These are phyloP conservation scores for Annona squamosa DNA, from an alignment of 164 flowering plant genomes.

Conservation along the genomic window DNA sequence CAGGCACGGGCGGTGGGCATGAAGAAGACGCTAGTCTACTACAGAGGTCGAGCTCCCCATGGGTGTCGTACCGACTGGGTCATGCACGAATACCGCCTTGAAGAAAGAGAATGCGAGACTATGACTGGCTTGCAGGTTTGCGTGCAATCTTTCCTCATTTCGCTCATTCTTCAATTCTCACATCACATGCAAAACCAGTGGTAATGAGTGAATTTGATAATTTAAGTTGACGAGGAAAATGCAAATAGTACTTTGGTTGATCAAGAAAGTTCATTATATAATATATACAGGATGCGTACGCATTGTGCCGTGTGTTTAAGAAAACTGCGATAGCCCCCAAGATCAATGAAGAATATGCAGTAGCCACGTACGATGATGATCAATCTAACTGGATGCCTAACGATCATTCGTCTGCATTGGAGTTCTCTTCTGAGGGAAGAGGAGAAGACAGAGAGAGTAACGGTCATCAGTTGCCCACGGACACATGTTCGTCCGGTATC, in stretches of 20 bases:
- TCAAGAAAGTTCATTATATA: neutral
- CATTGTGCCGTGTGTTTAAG: conserved; percentile 85
- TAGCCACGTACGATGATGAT: conserved; percentile 3
- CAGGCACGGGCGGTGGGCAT: conserved; percentile 69
- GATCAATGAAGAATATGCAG: conserved; percentile 3
- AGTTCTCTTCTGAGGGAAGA: conserved; percentile 42
- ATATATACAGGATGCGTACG: conserved; percentile 74
- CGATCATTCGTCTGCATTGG: conserved; percentile 43
- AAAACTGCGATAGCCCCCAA: conserved; percentile 25
- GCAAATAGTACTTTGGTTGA: neutral
- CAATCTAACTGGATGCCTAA: conserved; percentile 17
- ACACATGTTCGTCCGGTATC: conserved; percentile 23
- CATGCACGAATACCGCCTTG: conserved; percentile 94
- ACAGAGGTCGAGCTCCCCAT: conserved; percentile 92
- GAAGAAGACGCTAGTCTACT: conserved; percentile 94
- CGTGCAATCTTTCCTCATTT: conserved; percentile 17
- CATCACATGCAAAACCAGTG: neutral
- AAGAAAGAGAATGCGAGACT: conserved; percentile 69
- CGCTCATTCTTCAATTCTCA: neutral
- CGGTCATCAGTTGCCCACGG: conserved; percentile 26
- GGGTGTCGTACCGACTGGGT: conserved; percentile 85
- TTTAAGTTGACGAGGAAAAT: too few relatives aligned
- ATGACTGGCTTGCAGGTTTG: conserved; percentile 47
- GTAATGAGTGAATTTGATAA: neutral
- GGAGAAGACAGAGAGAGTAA: conserved; percentile 30